These are phyloP conservation scores for Plasmodium cynomolgi DNA, from an alignment of 169 alveolate species.

Conservation along the genomic window DNA sequence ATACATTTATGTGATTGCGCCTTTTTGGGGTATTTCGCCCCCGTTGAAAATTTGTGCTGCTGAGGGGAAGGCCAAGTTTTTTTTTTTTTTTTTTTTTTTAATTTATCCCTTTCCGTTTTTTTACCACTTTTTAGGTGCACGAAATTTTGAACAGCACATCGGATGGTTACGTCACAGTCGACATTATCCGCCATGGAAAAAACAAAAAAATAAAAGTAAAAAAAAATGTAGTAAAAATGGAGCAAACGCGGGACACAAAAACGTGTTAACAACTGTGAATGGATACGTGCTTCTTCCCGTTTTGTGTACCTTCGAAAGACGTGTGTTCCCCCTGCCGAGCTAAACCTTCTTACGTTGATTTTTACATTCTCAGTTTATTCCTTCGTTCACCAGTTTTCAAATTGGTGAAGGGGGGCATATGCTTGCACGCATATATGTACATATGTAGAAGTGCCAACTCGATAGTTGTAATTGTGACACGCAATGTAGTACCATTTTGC, in stretches of 20 bases:
- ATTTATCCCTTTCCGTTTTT: neutral
- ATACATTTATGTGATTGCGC: neutral
- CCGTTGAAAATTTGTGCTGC: neutral
- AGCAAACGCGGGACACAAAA: neutral
- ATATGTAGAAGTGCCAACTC: neutral
- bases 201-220: constrained; percentile 35
- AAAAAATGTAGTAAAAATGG: constrained; percentile 2
- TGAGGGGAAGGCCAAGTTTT: neutral
- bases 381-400: neutral
- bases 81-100: neutral
- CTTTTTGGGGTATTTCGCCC: neutral
- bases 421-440: neutral
- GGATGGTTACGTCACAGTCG: constrained; percentile 15
- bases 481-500: neutral
- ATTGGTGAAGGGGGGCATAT: neutral
- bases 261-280: neutral
- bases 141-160: constrained; percentile 60
- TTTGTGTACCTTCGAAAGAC: neutral
- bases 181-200: constrained; percentile 35
- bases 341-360: neutral
- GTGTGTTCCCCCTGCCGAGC: neutral
- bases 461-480: neutral
- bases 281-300: neutral
- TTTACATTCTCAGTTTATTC: neutral
- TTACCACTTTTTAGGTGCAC: constrained; percentile 26